These are phyloP conservation scores for Penicillium sclerotigenum DNA, from an alignment of 2,329 filamentous ascomycete species.

Conservation along the genomic window DNA sequence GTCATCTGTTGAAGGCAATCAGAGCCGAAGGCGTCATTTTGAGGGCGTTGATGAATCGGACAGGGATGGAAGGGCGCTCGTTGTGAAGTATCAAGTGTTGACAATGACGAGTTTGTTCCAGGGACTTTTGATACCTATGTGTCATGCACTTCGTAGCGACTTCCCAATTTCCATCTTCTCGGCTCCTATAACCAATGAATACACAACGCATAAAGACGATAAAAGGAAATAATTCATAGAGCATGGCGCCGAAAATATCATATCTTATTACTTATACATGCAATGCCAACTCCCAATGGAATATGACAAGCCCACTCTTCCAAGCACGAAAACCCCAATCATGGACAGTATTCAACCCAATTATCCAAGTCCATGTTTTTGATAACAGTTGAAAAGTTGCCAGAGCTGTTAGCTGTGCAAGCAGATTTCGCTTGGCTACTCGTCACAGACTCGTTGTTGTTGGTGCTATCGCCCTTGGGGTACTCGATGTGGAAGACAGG, in stretches of 20 bases:
- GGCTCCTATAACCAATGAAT: neutral
- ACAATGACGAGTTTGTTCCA: neutral
- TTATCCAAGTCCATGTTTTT: conserved; percentile 64
- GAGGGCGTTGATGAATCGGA: neutral
- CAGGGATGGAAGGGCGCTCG: too few species aligned
- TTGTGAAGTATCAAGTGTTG: neutral
- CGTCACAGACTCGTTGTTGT: conserved; percentile 35
- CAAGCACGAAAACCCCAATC: neutral
- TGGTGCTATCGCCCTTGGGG: conserved; percentile 49
- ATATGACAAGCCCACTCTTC: neutral
- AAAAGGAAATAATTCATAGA: neutral
- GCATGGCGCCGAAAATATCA: neutral
- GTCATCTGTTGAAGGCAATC: neutral
- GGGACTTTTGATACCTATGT: neutral
- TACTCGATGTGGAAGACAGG: conserved; percentile 75
- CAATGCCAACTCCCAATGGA: neutral
- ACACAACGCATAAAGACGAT: neutral
- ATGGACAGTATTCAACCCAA: conserved; percentile 58
- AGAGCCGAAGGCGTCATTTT: neutral
- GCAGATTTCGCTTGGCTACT: conserved; percentile 36
- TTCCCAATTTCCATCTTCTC: neutral
- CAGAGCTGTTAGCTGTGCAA: conserved; percentile 49
- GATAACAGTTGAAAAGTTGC: conserved; percentile 61
- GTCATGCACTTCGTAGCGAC: neutral
- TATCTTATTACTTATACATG: conserved; percentile 7